phyloP scores from a whole-genome alignment of 495 filamentous ascomycete species.

The Astrothelium subdiscretum region DNA sequence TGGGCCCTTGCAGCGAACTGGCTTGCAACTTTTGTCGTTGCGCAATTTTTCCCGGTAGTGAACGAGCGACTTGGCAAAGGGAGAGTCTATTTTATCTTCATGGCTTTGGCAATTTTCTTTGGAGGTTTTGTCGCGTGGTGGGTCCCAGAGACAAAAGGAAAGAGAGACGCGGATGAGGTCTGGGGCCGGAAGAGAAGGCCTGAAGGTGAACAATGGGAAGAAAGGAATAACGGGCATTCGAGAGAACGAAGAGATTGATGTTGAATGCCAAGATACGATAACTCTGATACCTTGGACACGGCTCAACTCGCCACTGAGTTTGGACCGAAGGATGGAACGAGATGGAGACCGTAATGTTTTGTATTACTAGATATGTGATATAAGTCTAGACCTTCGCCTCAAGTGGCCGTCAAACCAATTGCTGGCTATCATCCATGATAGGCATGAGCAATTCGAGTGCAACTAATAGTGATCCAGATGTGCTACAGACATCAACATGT shows the following conservation, averaged over 20 bases:
- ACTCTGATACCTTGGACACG: background rate
- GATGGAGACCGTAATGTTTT: too few species aligned
- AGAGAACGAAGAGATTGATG: background rate
- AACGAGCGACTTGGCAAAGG: constrained; percentile 65
- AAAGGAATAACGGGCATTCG: background rate
- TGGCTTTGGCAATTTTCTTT: constrained; percentile 54
- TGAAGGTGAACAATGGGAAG: constrained; percentile 25
- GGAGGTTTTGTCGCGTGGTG: constrained; percentile 53
- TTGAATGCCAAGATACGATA: background rate
- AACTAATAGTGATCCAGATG: too few species aligned
- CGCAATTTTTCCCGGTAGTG: constrained; percentile 83
- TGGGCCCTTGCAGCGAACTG: constrained; percentile 81
- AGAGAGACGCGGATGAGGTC: constrained; percentile 70
- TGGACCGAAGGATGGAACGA: too few species aligned
- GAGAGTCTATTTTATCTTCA: constrained; percentile 81
- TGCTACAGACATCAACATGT: too few species aligned
- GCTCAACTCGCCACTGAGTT: background rate
- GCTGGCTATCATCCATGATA: too few species aligned
- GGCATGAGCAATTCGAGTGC: too few species aligned
- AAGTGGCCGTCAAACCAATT: too few species aligned
- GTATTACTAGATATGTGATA: too few species aligned
- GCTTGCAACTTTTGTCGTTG: constrained; percentile 80
- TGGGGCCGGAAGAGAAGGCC: constrained; percentile 52
- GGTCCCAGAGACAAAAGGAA: constrained; percentile 80
- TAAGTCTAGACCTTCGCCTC: too few species aligned